phyloP scores from a whole-genome alignment of 139 green algal genomes.

The Coelastrella sp. region DNA sequence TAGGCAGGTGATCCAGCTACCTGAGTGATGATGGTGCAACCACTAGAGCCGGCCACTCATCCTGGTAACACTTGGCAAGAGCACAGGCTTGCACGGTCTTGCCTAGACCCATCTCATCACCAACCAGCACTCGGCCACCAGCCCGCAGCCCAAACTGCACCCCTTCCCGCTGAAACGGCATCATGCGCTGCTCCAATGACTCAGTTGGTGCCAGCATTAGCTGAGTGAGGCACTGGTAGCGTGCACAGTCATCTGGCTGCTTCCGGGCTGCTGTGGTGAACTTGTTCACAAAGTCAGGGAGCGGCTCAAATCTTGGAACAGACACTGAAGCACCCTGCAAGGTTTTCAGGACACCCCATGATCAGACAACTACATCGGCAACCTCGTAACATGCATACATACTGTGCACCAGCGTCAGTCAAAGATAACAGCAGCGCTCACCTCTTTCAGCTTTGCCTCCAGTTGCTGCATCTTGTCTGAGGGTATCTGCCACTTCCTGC shows the following conservation, averaged over 20 bases:
- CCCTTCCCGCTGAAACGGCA: conserved; percentile 76
- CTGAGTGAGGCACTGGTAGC: conserved; percentile 47
- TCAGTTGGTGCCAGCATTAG: not conserved
- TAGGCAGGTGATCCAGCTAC: not conserved
- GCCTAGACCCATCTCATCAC: conserved; percentile 74
- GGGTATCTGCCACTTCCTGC: conserved; percentile 14
- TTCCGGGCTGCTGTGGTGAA: conserved; percentile 24
- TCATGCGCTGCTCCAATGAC: conserved; percentile 62
- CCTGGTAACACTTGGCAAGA: conserved; percentile 74
- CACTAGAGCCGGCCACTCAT: conserved; percentile 86
- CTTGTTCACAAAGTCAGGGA: conserved; percentile 30
- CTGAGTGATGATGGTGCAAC: conserved; percentile 81
- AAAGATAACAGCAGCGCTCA: not conserved
- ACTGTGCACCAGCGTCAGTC: too few species aligned
- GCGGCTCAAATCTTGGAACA: conserved; percentile 10
- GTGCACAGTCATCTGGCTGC: conserved; percentile 57
- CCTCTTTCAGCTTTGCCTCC: conserved; percentile 7
- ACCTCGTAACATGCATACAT: too few species aligned
- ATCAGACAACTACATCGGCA: too few species aligned
- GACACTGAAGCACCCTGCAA: not conserved
- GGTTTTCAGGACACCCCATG: too few species aligned
- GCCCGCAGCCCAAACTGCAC: conserved; percentile 79
- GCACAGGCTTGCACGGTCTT: conserved; percentile 87
- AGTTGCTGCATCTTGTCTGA: conserved; percentile 17
- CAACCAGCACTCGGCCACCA: conserved; percentile 82